Conservation (phyloP, 2,329 filamentous ascomycete species). For the Chaetomiaceae sp. region DNA sequence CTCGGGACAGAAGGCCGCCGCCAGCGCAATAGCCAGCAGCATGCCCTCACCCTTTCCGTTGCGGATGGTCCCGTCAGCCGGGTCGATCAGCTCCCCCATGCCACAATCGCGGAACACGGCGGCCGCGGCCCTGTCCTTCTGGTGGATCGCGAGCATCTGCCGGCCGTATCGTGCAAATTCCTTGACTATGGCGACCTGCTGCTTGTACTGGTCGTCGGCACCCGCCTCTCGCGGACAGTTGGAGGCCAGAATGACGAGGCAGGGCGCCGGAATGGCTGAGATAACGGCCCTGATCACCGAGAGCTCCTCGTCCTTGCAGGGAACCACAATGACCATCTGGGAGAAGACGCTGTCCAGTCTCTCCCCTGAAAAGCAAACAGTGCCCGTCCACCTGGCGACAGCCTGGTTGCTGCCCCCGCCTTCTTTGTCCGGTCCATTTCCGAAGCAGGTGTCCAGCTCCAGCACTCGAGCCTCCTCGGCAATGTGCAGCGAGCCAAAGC, state of each 20-base stretch:
- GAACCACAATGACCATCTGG: slow-evolving; percentile 30
- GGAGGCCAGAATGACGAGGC: slow-evolving; percentile 31
- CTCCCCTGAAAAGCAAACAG: not conserved
- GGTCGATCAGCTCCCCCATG: slow-evolving; percentile 24
- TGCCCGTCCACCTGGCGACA: not conserved
- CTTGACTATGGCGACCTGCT: slow-evolving; percentile 23
- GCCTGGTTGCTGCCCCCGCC: no score
- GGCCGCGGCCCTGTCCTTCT: slow-evolving; percentile 28
- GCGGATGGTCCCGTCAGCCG: slow-evolving; percentile 21
- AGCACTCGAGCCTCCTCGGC: not conserved
- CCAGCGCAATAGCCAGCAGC: slow-evolving; percentile 30
- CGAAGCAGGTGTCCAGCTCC: not conserved
- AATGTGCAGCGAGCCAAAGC: slow-evolving; percentile 7
- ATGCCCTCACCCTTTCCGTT: slow-evolving; percentile 33
- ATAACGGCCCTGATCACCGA: slow-evolving; percentile 28
- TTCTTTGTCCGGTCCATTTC: not conserved
- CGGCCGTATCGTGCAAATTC: slow-evolving; percentile 23
- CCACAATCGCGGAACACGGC: slow-evolving; percentile 24
- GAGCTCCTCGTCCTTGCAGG: slow-evolving; percentile 31
- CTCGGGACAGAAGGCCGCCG: slow-evolving; percentile 22
- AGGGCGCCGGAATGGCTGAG: slow-evolving; percentile 28
- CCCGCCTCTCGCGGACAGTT: slow-evolving; percentile 22
- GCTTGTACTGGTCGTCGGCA: slow-evolving; percentile 21
- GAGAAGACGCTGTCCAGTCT: slow-evolving; percentile 12
- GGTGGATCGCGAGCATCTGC: slow-evolving; percentile 28